phyloP scores from a whole-genome alignment of 345 rosid species.

The Syzygium jambos region DNA sequence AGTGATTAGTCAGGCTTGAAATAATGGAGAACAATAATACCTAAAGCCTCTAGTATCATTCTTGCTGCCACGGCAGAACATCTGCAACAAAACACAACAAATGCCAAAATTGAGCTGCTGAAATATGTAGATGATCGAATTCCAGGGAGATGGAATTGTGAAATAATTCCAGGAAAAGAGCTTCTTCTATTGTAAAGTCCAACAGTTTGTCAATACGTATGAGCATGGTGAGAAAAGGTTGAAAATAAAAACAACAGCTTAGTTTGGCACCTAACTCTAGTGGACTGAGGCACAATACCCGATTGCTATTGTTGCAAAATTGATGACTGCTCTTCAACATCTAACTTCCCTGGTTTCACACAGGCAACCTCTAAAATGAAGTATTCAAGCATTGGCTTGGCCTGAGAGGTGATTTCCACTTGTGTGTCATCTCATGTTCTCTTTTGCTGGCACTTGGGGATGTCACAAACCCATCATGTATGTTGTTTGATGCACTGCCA shows the following conservation, averaged over 20 bases:
- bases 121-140: background rate
- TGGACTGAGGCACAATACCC: background rate
- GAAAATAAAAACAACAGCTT: background rate
- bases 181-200: background rate
- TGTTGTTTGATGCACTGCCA: background rate
- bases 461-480: background rate
- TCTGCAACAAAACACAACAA: slow-evolving; percentile 35
- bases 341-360: background rate
- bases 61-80: slow-evolving; percentile 95
- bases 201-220: background rate
- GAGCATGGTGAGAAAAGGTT: background rate
- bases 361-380: no score
- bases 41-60: slow-evolving; percentile 94
- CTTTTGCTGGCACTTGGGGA: background rate
- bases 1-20: background rate
- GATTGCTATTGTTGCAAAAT: background rate
- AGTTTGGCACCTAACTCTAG: background rate
- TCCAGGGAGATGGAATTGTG: background rate
- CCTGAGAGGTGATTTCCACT: background rate
- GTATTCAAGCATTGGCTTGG: no score
- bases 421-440: background rate
- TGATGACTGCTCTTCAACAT: background rate
- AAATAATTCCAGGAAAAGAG: background rate
- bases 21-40: slow-evolving; percentile 20
- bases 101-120: background rate